Evolutionary conservation across 768 basidiomycete species (phyloP), one percentile per base, ranked within the genome.

Genomic region (Hortiboletus flavorubellus): DNA sequence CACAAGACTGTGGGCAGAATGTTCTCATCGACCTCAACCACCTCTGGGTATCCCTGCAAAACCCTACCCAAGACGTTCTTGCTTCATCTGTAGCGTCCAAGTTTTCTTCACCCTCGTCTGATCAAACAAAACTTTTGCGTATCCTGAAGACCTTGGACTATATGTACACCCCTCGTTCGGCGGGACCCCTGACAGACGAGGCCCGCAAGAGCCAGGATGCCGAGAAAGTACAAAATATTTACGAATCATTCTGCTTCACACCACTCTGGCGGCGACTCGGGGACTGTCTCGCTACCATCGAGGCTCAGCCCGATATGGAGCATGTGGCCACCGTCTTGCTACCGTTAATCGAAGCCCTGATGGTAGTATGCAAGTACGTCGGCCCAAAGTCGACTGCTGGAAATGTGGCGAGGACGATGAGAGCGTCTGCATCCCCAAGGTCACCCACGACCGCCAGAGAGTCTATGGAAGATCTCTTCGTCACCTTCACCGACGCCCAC

Each of bases 361-460:
- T 99, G 96, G 94, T 99, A 2, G 93, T 99, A 38, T 97, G 93
- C 82, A 97, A 97, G 72, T 92, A 95, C 68, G 91, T 90, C 30
- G 89, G 89, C 8, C 76, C 87, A 8, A 87, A 87, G 61, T 73
- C 79, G 3, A 64, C 76, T n/a, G 60, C 73, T 0, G 74, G 75
- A 15, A 71, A 66, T 30, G 60, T 79, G 34, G 72, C 76, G 14
- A 84, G 86, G 49, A 68, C 78, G 14, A 58, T 88, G 2, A 81
- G 86, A 40, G 82, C 81, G 3, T 81, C 88, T 10, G 75, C 84
- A 11, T 89, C 89, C 10, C 91, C 91, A 3, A 75, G 75, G 61
- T 85, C 87, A 5, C 83, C 87, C 16, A 77, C 80, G 21, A 85
- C 85, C 3, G 80, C 87, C 16, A 79, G 78, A 51, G 90, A 92